phyloP scores from a whole-genome alignment of 768 basidiomycete species.

The Pleurotus pulmonarius region DNA sequence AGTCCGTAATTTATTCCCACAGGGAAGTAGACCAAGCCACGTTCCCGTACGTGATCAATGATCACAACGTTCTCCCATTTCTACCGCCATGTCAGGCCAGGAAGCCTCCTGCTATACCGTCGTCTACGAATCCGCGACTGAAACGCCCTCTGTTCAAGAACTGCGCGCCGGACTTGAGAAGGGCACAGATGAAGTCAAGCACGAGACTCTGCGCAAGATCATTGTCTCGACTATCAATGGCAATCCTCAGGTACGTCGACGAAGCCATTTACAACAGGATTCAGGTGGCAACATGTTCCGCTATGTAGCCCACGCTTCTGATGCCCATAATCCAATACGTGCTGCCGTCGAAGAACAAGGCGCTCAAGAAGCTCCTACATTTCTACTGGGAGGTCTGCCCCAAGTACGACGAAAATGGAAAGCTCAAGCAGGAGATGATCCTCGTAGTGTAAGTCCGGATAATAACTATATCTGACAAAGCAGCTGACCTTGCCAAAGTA shows the following conservation, averaged over 20 bases:
- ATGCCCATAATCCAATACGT: constrained; percentile 99
- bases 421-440: constrained; percentile 99
- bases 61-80: constrained; percentile 5
- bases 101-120: constrained; percentile 77
- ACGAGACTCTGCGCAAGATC: constrained; percentile 94
- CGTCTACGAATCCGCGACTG: constrained; percentile 67
- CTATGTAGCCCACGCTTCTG: constrained; percentile 73
- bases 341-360: constrained; percentile 92
- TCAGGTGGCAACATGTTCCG: background rate
- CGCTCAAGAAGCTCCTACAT: constrained; percentile 93
- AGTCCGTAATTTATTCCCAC: background rate
- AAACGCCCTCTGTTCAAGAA: constrained; percentile 78
- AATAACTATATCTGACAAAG: no score
- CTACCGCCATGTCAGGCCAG: constrained; percentile 29
- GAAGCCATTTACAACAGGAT: constrained; percentile 19
- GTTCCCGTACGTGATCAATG: background rate
- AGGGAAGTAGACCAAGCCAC: background rate
- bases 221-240: constrained; percentile 94
- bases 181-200: constrained; percentile 94
- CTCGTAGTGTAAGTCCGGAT: constrained; percentile 79
- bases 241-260: constrained; percentile 66
- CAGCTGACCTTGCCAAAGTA: constrained; percentile 41
- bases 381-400: constrained; percentile 99
- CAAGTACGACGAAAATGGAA: constrained; percentile 94
- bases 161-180: constrained; percentile 84